Base-by-base conservation (phyloP, 1,284 basidiomycete genomes). In the Rhodotorula glutinis region DNA sequence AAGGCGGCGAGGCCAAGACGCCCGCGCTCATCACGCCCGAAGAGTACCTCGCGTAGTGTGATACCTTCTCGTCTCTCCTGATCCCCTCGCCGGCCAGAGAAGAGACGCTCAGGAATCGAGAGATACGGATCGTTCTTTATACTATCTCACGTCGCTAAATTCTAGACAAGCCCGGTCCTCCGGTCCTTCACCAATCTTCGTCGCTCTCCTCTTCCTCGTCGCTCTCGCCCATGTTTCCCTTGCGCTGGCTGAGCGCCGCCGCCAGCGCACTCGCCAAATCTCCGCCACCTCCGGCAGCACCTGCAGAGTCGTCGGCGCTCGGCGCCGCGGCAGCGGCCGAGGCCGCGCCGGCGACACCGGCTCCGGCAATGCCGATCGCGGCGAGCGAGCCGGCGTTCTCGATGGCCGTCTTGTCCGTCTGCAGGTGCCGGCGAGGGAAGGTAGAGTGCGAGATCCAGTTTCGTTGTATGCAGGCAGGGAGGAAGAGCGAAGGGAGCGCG, bases 221-320 rank as follows among this genome's bases (percentile, higher is more conserved):
- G 73, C 80, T 90, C 73, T 92, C 91, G 8, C 90, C 92, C 78
- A 97, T 83, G 76, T 92, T 89, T 78, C 90, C 92, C 79, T 92
- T 97, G 74, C 93, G 82, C 76, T 89, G 86, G 62, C 82, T 83
- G 63, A 89, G 78, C 10, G 88, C 88, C 19, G 84, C 84, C 9
- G 87, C 87, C 54, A 89, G 78, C 43, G 86, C 86, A 53, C 83
- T 83, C 0, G 88, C 87, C 49, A 89, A 76, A 76, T 88, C 85
- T 8, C 82, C 83, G 25, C 82, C 83, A n/a, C 77, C 79, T 41
- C 69, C 51, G 4, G 72, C 76, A 2, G 70, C 78, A 0, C 73
- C 78, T 7, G 66, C 77, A 76, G 87, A 85, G 14, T 82, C 82
- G 23, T 81, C 82, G 17, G 74, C 78, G n/a, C 65, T 77, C 76